Percentiles rank a stretch among this genome's conserved stretches.
phyloP scores from a whole-genome alignment of 2,329 filamentous ascomycete genomes.

The Juglanconis juglandina region DNA sequence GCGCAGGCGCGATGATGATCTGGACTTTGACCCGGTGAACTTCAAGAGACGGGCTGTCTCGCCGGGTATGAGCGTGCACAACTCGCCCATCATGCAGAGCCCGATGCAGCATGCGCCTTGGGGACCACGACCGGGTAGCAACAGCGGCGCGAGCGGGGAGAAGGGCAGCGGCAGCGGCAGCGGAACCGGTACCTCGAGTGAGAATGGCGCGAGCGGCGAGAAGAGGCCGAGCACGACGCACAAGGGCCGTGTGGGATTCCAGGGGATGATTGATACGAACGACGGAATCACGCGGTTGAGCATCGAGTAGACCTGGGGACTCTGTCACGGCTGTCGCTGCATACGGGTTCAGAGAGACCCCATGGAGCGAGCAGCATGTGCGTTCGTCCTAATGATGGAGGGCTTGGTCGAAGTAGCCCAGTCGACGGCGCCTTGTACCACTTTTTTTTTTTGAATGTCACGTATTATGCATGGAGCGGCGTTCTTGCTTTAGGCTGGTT shows the following conservation, averaged over 20 bases:
- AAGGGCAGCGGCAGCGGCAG: slow-evolving; percentile 36
- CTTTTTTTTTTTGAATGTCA: too few species aligned
- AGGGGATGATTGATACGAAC: slow-evolving; percentile 94
- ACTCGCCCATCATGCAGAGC: slow-evolving; percentile 83
- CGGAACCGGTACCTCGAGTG: slow-evolving; percentile 49
- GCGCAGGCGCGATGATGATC: slow-evolving; percentile 84
- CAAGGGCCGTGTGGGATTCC: slow-evolving; percentile 69
- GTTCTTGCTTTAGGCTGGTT: too few species aligned
- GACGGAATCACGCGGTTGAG: slow-evolving; percentile 96
- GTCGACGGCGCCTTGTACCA: too few species aligned
- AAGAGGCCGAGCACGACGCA: slow-evolving; percentile 37
- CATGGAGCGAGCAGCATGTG: too few species aligned
- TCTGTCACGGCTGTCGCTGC: too few species aligned
- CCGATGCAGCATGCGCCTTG: slow-evolving; percentile 71
- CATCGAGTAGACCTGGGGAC: slow-evolving; percentile 62
- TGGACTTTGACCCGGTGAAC: slow-evolving; percentile 62
- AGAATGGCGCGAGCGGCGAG: slow-evolving; percentile 37
- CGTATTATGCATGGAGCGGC: too few species aligned
- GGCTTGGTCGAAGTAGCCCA: too few species aligned
- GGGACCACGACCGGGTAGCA: slow-evolving; percentile 61
- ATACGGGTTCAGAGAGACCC: too few species aligned
- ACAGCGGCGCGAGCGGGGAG: slow-evolving; percentile 41
- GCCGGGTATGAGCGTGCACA: slow-evolving; percentile 85
- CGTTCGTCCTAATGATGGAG: too few species aligned
- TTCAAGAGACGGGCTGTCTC: slow-evolving; percentile 92